These are phyloP conservation scores for Saccharomycopsis hybrid DNA, from an alignment of 1,139 yeast genomes.

Conservation along the genomic window DNA sequence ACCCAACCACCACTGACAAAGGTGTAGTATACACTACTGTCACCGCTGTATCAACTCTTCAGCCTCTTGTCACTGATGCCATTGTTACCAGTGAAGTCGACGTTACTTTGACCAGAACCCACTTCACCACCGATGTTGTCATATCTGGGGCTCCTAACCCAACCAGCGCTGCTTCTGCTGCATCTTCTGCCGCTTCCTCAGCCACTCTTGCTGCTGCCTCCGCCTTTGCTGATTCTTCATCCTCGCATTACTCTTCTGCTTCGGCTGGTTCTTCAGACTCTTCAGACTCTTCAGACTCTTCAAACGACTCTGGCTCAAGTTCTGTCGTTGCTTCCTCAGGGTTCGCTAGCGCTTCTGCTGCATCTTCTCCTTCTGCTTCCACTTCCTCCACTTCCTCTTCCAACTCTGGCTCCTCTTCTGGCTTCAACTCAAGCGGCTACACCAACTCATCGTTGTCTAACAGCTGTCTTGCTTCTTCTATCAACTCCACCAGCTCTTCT, in stretches of 20 bases:
- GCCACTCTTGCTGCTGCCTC: neutral
- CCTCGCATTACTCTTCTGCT: neutral
- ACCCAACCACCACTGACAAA: slow-evolving; percentile 19
- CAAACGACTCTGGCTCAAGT: neutral
- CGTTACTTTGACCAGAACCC: slow-evolving; percentile 6
- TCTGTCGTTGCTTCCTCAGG: neutral
- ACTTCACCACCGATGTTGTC: neutral
- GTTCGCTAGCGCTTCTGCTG: slow-evolving; percentile 23
- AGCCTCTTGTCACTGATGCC: slow-evolving; percentile 26
- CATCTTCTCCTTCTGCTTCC: slow-evolving; percentile 6
- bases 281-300: no score
- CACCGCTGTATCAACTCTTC: slow-evolving; percentile 20
- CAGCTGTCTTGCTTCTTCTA: slow-evolving; percentile 1
- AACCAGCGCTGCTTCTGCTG: neutral
- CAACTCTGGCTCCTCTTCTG: slow-evolving; percentile 8
- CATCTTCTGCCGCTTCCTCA: neutral
- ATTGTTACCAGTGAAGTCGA: slow-evolving; percentile 23
- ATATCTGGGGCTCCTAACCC: neutral
- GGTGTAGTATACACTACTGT: slow-evolving; percentile 24
- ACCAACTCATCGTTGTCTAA: neutral
- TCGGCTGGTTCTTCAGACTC: slow-evolving; percentile 2
- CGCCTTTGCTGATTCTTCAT: neutral
- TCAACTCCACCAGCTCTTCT: neutral
- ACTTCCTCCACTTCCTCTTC: slow-evolving; percentile 3
- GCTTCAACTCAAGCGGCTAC: no score